Percentiles rank a stretch among this genome's conserved stretches.
These are phyloP conservation scores for Vaccinium vitisidaea DNA, from an alignment of 148 eudicot genomes.

Conservation along the genomic window DNA sequence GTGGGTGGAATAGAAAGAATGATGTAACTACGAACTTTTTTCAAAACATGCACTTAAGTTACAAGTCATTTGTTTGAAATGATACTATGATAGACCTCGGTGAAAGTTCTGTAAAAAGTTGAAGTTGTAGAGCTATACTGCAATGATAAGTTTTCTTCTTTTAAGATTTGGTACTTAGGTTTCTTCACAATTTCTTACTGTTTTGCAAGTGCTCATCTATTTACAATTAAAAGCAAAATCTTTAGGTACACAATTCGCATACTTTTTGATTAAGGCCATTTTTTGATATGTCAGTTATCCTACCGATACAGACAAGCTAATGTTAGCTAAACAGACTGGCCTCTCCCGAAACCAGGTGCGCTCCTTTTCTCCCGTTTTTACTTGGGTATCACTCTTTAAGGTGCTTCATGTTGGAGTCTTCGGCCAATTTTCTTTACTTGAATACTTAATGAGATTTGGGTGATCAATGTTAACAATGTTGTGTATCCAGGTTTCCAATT, in stretches of 20 bases:
- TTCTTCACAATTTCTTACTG: background rate
- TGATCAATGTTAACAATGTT: conserved; percentile 2
- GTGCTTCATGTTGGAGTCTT: background rate
- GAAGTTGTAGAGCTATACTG: background rate
- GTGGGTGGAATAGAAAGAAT: too few relatives aligned
- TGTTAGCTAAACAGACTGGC: conserved; percentile 84
- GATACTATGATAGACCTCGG: background rate
- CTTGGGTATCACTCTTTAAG: background rate
- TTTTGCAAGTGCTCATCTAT: background rate
- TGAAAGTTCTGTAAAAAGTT: background rate
- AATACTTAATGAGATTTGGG: background rate
- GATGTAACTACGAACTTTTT: background rate
- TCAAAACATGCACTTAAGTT: background rate
- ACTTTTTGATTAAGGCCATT: background rate
- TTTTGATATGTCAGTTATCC: conserved; percentile 57
- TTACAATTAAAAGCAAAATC: background rate
- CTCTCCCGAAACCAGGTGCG: conserved; percentile 78
- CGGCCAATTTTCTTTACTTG: background rate
- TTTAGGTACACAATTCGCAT: background rate
- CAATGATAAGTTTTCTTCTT: background rate
- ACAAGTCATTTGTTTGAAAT: background rate
- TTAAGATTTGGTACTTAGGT: background rate
- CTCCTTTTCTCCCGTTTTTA: background rate
- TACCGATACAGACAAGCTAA: conserved; percentile 73
- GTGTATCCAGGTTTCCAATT: conserved; percentile 50